Base-by-base conservation (phyloP, 805 yeast genomes). In the Maudiozyma pseudohumilis region DNA sequence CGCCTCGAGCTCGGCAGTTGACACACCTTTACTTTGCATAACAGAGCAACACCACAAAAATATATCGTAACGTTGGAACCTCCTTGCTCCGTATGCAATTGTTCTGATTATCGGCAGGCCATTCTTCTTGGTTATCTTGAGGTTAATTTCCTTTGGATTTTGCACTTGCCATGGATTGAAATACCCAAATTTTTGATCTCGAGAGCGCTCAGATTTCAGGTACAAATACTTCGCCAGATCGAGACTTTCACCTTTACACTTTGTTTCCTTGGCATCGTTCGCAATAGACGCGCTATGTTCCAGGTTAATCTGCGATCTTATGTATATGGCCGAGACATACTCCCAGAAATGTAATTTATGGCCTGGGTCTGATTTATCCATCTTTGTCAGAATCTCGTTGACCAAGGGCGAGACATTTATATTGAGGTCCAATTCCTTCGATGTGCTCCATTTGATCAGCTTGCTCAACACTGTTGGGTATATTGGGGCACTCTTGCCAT, bases 31-130 rank as follows among this genome's bases (percentile, higher is more conserved):
- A 11, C 40, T 31, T 27, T 47, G 46, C 30, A 55, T 32, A 29
- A 46, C 48, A 1, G 50, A 32, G 28, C 56, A 48, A 17, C 54
- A 49, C 61, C 61, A 56, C 4, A 34, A 29, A 28, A 47, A 49
- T 3, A 54, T 44, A 26, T 53, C 56, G 15, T 35, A 38, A 15
- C 55, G 43, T 6, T 40, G 26, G 9, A 31, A 35, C 23, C 41
- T 37, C 4, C 43, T 33, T 2, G 60, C 52, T 21, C 37, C 41
- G 22, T 37, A 25, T 12, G 56, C 55, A 24, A 55, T 54, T 13
- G 46, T 55, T 40, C 49, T 45, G 8, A 56, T 27, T 3, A 56
- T 55, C 3, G 48, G 41, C 18, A 44, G 31, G 15, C 43, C 37
- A 36, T 55, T 56, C 8, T 34, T 37, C 6, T 46, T 44, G 2